Conservation (phyloP, 495 filamentous ascomycete species). For the Recurvomyces mirabilis region DNA sequence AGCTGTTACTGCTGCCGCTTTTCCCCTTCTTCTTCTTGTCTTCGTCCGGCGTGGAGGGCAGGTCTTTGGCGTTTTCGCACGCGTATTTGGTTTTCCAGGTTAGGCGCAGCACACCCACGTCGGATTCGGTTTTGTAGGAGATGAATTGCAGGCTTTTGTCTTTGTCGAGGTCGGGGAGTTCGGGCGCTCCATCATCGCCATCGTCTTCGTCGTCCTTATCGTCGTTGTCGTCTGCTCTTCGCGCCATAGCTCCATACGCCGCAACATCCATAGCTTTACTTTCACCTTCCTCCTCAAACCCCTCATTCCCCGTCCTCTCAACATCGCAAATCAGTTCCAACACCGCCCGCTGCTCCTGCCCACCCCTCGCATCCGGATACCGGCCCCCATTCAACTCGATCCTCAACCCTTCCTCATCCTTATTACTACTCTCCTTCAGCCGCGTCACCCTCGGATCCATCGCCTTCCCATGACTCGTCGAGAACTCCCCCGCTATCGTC, state of each 20-base stretch:
- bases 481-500: slow-evolving; percentile 63
- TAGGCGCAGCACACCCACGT: slow-evolving; percentile 49
- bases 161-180: slow-evolving; percentile 29
- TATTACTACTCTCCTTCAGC: slow-evolving; percentile 50
- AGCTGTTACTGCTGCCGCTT: slow-evolving; percentile 36
- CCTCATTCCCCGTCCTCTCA: slow-evolving; percentile 58
- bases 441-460: slow-evolving; percentile 53
- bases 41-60: no score
- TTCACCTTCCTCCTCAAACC: slow-evolving; percentile 32
- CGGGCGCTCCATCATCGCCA: slow-evolving; percentile 25
- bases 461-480: slow-evolving; percentile 38
- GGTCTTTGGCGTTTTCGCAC: slow-evolving; percentile 43
- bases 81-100: slow-evolving; percentile 80
- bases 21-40: slow-evolving; percentile 36
- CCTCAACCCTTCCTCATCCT: slow-evolving; percentile 54
- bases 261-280: slow-evolving; percentile 24
- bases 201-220: slow-evolving; percentile 30
- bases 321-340: slow-evolving; percentile 77
- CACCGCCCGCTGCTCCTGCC: slow-evolving; percentile 47
- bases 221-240: slow-evolving; percentile 28
- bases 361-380: slow-evolving; percentile 35
- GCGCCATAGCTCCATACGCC: slow-evolving; percentile 18
- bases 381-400: slow-evolving; percentile 59
- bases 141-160: slow-evolving; percentile 58
- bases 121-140: slow-evolving; percentile 47